Evolutionary conservation across 2,329 filamentous ascomycete species (phyloP), one percentile per base, ranked within the genome.

Genomic region (Trematosphaeria pertusa): DNA sequence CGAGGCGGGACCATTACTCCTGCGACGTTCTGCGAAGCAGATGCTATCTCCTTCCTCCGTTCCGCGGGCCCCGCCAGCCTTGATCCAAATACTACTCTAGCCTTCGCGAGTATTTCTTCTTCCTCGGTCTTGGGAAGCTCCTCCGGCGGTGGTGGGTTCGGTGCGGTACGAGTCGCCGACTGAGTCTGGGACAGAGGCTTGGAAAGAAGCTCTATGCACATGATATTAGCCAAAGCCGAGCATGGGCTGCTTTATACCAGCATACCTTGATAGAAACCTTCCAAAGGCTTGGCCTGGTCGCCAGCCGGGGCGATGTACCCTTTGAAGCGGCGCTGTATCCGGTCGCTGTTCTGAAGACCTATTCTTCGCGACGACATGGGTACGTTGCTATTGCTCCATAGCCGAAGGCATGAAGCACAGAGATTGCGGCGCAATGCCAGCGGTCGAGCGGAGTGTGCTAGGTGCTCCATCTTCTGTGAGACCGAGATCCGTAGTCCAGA

Each of bases 1-100:
- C 83, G 83, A 0, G 91, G 92, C 2, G 94, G 94, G 4, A 97
- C 87, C 14, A 84, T 74, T 1, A 97, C 82, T 3, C 92, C 93
- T 1, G 89, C 91, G 44, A 97, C 78, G 50, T 84, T 77, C 7
- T 77, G 82, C 38, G 85, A 85, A 51, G 82, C 78, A 11, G 80
- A 75, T 10, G 83, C 75, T 26, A 85, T 80, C 34, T 83, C 78
- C 49, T 84, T 82, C 52, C 81, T 81, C 31, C 87, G 80, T 62
- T 91, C 86, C 28, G 82, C 81, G 1, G 91, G 89, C 0, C 88
- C 89, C 18, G 87, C 85, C 11, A 94, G 81, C 7, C 86, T 83
- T 6, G 89, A 88, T 15, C 91, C 91, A 65, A 99, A 97, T 22
- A 97, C 81, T 62, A 95, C 84, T 34, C 84, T 75, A 42, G 85